phyloP scores from a whole-genome alignment of 495 filamentous ascomycete genomes.

The Viridothelium virens region DNA sequence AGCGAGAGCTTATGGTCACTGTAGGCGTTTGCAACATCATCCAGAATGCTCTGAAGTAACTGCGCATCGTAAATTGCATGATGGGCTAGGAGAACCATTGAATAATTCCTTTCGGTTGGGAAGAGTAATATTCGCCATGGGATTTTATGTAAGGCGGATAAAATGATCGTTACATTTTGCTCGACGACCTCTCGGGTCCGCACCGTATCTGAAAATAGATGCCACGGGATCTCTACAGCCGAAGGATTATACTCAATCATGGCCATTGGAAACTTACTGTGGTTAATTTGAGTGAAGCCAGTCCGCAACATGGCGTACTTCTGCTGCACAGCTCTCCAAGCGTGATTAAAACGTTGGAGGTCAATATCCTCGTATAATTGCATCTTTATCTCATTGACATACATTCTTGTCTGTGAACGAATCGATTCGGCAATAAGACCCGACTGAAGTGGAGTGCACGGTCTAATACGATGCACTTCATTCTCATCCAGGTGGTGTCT shows the following conservation, averaged over 20 bases:
- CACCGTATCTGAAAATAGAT: background rate
- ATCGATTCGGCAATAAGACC: constrained; percentile 58
- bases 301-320: constrained; percentile 35
- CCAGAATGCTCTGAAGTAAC: constrained; percentile 53
- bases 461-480: constrained; percentile 43
- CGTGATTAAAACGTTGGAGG: constrained; percentile 17
- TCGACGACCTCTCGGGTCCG: background rate
- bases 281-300: constrained; percentile 31
- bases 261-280: constrained; percentile 47
- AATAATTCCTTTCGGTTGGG: constrained; percentile 21
- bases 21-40: constrained; percentile 44
- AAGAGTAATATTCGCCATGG: constrained; percentile 10
- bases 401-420: constrained; percentile 46
- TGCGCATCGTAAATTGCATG: constrained; percentile 77
- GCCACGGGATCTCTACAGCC: constrained; percentile 40
- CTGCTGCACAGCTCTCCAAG: constrained; percentile 27
- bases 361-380: constrained; percentile 27
- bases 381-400: constrained; percentile 55
- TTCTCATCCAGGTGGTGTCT: constrained; percentile 8
- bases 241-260: constrained; percentile 51
- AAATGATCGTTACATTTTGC: constrained; percentile 6
- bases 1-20: constrained; percentile 23
- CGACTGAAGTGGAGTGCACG: constrained; percentile 57
- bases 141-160: background rate
- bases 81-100: constrained; percentile 50